Conservation (phyloP, 2,329 filamentous ascomycete species). For the Aschersonia sp. region DNA sequence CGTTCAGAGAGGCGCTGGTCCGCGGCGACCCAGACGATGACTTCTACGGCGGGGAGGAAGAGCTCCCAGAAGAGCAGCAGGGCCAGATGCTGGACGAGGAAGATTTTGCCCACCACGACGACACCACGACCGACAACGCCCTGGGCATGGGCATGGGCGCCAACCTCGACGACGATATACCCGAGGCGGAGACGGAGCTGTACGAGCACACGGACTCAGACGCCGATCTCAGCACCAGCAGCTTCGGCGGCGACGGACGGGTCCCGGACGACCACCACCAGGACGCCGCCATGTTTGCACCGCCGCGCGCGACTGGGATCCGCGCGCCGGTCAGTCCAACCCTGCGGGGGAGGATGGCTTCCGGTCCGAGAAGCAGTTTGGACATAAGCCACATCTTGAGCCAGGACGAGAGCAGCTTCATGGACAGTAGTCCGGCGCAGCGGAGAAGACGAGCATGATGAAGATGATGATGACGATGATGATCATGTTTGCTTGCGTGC, state of each 20-base stretch:
- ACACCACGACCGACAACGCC: constrained; percentile 8
- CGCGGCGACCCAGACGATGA: constrained; percentile 33
- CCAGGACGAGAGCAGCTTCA: constrained; percentile 40
- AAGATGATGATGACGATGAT: background rate
- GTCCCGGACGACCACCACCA: constrained; percentile 5
- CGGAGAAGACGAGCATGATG: background rate
- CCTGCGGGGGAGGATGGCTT: constrained; percentile 12
- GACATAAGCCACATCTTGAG: constrained; percentile 42
- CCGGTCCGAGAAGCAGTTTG: constrained; percentile 29
- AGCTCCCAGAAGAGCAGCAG: constrained; percentile 37
- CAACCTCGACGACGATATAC: constrained; percentile 59
- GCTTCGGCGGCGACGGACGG: constrained; percentile 10
- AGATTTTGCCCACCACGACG: constrained; percentile 29
- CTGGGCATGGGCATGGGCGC: constrained; percentile 44
- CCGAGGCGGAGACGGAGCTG: constrained; percentile 45
- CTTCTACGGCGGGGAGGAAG: constrained; percentile 38
- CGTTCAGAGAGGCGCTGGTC: constrained; percentile 43
- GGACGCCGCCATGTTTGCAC: constrained; percentile 24
- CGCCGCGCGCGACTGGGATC: constrained; percentile 17
- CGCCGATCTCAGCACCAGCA: constrained; percentile 40
- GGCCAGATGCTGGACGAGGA: constrained; percentile 50
- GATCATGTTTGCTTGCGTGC: too few species aligned
- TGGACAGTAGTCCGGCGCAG: constrained; percentile 35
- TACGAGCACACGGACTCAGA: constrained; percentile 73
- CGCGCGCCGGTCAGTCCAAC: constrained; percentile 23